A percentile compares a stretch with the other conserved stretches of the same genome.
phyloP scores from a whole-genome alignment of 129 eudicot species.

The Apium graveolens region DNA sequence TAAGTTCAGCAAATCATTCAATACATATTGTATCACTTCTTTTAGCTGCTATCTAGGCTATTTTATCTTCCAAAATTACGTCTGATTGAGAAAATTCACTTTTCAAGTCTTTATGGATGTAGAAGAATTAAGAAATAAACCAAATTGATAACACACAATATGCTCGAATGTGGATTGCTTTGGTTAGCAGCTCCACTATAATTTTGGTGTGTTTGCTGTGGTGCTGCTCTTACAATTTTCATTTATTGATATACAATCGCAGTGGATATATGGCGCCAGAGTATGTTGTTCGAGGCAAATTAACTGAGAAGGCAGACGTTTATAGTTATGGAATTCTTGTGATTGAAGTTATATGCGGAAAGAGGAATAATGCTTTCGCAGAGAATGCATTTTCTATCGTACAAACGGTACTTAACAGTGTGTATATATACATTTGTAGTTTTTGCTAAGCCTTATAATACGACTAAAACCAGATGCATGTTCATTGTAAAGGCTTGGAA shows the following conservation, averaged over 20 bases:
- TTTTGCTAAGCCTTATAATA: neutral
- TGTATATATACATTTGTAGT: too few relatives aligned
- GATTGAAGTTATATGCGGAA: conserved; percentile 29
- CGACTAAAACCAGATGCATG: neutral
- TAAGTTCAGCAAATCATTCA: conserved; percentile 18
- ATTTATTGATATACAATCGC: neutral
- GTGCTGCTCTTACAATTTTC: neutral
- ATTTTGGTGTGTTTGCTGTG: too few relatives aligned
- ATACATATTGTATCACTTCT: neutral
- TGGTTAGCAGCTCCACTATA: too few relatives aligned
- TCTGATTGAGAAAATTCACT: neutral
- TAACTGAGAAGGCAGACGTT: conserved; percentile 41
- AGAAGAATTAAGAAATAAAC: neutral
- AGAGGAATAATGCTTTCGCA: conserved; percentile 18
- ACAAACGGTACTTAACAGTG: conserved; percentile 23
- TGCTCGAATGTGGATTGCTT: neutral
- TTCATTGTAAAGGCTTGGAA: conserved; percentile 26
- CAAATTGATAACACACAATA: neutral
- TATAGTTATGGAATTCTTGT: conserved; percentile 37
- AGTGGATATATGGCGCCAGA: conserved; percentile 50
- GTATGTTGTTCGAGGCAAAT: conserved; percentile 34
- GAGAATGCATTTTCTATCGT: conserved; percentile 19
- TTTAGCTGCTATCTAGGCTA: neutral
- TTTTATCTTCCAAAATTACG: neutral
- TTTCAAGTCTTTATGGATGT: neutral